These are phyloP conservation scores for Fimicolochytrium jonesii DNA, from an alignment of 192 early-diverging fungal species.

Conservation along the genomic window DNA sequence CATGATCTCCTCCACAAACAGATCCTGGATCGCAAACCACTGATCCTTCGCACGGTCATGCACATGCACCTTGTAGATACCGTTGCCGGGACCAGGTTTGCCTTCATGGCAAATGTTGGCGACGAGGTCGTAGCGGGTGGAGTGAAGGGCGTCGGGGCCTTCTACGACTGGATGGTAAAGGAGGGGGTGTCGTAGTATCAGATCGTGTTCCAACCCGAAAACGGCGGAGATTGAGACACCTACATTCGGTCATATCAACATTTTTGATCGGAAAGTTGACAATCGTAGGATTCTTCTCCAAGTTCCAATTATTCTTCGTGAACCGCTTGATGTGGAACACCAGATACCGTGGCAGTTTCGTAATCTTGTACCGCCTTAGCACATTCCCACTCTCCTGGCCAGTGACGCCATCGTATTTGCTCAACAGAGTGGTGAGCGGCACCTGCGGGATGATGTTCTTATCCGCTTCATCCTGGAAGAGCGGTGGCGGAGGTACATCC, in stretches of 20 bases:
- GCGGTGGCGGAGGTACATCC: constrained; percentile 84
- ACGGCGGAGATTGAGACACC: too few relatives aligned
- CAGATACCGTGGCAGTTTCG: constrained; percentile 74
- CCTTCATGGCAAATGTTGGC: constrained; percentile 93
- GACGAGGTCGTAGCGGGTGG: constrained; percentile 75
- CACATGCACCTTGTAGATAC: constrained; percentile 81
- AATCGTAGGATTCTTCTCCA: constrained; percentile 95
- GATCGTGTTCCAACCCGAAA: constrained; percentile 12
- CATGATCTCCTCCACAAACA: constrained; percentile 86
- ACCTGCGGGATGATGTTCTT: constrained; percentile 92
- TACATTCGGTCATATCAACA: constrained; percentile 80
- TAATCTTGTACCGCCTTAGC: constrained; percentile 70
- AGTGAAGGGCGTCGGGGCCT: constrained; percentile 33
- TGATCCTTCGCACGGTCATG: constrained; percentile 72
- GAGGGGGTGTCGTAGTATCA: too few relatives aligned
- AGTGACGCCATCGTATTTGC: constrained; percentile 79
- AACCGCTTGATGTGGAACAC: constrained; percentile 92
- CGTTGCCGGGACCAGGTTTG: constrained; percentile 56
- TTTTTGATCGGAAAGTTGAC: constrained; percentile 90
- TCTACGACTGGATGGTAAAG: constrained; percentile 46
- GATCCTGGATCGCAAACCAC: constrained; percentile 94
- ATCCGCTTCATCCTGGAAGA: constrained; percentile 83
- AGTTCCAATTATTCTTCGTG: constrained; percentile 72
- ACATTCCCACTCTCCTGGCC: constrained; percentile 37
- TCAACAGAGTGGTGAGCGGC: constrained; percentile 70